A percentile compares a stretch with the other conserved stretches of the same genome.
These are phyloP conservation scores for Yarrowia hollandica DNA, from an alignment of 805 yeast genomes.

Conservation along the genomic window DNA sequence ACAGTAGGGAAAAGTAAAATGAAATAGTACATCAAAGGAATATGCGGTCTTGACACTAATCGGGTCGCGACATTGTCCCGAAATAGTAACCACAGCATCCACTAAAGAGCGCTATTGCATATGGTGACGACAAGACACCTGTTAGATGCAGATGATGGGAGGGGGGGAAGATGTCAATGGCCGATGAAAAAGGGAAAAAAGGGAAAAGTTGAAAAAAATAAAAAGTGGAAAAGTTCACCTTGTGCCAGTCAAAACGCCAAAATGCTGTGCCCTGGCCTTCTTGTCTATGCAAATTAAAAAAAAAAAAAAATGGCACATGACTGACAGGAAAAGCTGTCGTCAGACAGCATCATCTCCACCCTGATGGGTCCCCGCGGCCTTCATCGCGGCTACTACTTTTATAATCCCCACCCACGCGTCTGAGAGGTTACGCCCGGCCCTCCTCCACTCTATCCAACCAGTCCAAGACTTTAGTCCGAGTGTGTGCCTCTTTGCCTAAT, in stretches of 20 bases:
- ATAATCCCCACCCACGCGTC: too few relatives aligned
- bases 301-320: background rate
- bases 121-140: constrained; percentile 14
- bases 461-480: background rate
- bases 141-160: constrained; percentile 3
- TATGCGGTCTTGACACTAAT: constrained; percentile 15
- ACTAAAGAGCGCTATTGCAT: constrained; percentile 12
- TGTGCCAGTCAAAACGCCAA: too few relatives aligned
- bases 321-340: too few relatives aligned
- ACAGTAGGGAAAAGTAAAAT: constrained; percentile 19
- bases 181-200: background rate
- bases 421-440: too few relatives aligned
- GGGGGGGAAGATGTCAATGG: constrained; percentile 16
- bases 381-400: too few relatives aligned
- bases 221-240: background rate
- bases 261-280: background rate
- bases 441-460: background rate
- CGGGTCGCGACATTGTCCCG: constrained; percentile 28
- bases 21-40: constrained; percentile 25
- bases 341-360: too few relatives aligned
- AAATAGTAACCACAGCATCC: constrained; percentile 22
- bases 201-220: background rate
- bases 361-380: too few relatives aligned
- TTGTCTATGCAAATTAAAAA: too few relatives aligned
- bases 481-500: background rate